These are phyloP conservation scores for Panicum hallii DNA, from an alignment of 202 grass and related monocot species.

Conservation along the genomic window DNA sequence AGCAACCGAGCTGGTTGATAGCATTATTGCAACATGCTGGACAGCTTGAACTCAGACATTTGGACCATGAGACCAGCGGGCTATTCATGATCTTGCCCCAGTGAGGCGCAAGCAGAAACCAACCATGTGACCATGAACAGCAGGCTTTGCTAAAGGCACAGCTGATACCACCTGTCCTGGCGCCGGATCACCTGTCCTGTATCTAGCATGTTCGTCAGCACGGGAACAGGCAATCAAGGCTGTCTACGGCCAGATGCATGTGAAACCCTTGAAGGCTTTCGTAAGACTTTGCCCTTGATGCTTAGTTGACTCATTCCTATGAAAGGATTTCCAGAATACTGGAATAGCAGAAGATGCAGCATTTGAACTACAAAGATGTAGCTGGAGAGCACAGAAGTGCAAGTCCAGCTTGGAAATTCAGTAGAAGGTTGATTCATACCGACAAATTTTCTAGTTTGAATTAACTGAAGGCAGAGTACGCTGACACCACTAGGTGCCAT, in stretches of 20 bases:
- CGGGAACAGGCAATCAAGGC: constrained; percentile 53
- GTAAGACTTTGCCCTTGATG: constrained; percentile 32
- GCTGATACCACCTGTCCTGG: constrained; percentile 50
- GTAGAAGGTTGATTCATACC: neutral
- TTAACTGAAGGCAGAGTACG: neutral
- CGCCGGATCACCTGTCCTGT: constrained; percentile 35
- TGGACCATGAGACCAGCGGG: constrained; percentile 46
- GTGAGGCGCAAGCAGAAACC: constrained; percentile 47
- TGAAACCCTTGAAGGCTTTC: constrained; percentile 47
- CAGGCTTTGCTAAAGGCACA: constrained; percentile 49
- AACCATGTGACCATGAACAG: constrained; percentile 55
- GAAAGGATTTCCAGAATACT: constrained; percentile 7
- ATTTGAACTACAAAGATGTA: neutral
- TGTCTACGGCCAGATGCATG: constrained; percentile 59
- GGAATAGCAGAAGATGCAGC: neutral
- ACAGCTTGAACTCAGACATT: constrained; percentile 50
- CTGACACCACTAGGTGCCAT: constrained; percentile 6
- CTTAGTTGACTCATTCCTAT: constrained; percentile 37
- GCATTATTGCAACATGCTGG: constrained; percentile 58
- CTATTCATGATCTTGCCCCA: constrained; percentile 48
- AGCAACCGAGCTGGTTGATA: constrained; percentile 50
- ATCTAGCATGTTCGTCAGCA: constrained; percentile 54
- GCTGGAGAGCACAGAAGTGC: neutral
- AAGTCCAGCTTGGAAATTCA: neutral
- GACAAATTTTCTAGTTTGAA: neutral